Evolutionary conservation across 176 grass and related monocot species (phyloP).

Genomic region (bread wheat (Triticum aestivum)): DNA sequence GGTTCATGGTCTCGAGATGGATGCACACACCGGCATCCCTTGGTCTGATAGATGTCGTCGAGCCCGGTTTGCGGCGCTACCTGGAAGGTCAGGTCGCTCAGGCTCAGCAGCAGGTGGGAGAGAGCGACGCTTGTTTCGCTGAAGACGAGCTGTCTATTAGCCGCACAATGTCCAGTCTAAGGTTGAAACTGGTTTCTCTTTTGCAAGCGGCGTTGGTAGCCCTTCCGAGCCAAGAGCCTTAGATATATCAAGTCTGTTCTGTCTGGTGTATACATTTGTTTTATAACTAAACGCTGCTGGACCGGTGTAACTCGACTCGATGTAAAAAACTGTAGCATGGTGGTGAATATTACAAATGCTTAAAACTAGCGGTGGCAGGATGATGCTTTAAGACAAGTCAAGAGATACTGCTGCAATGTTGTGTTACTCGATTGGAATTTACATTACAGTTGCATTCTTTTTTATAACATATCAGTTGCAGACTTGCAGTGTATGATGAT

Average conservation of each 20-base stretch:
- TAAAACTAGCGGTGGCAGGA: not conserved
- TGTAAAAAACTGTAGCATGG: constrained; percentile 25
- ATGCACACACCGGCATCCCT: constrained; percentile 80
- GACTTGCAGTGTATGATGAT: not conserved
- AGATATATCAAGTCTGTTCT: not conserved
- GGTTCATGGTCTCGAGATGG: constrained; percentile 76
- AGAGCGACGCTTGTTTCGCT: not conserved
- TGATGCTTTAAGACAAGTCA: not conserved
- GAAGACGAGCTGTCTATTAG: constrained; percentile 31
- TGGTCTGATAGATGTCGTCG: constrained; percentile 68
- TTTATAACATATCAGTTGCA: not conserved
- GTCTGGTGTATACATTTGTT: constrained; percentile 24
- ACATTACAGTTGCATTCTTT: not conserved
- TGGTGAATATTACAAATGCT: constrained; percentile 17
- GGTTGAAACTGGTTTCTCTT: constrained; percentile 44
- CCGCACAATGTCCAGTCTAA: constrained; percentile 49
- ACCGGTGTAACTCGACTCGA: not conserved
- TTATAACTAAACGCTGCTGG: not conserved
- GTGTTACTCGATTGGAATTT: not conserved
- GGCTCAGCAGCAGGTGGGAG: constrained; percentile 34
- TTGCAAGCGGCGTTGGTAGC: constrained; percentile 60
- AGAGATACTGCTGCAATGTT: not conserved
- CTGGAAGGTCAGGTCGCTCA: constrained; percentile 51
- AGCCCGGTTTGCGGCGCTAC: constrained; percentile 52
- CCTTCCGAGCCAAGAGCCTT: constrained; percentile 36